A percentile compares a stretch with the other conserved stretches of the same genome.
Evolutionary conservation across 2,329 filamentous ascomycete genomes (phyloP).

Genomic region (Fusarium multiceps): DNA sequence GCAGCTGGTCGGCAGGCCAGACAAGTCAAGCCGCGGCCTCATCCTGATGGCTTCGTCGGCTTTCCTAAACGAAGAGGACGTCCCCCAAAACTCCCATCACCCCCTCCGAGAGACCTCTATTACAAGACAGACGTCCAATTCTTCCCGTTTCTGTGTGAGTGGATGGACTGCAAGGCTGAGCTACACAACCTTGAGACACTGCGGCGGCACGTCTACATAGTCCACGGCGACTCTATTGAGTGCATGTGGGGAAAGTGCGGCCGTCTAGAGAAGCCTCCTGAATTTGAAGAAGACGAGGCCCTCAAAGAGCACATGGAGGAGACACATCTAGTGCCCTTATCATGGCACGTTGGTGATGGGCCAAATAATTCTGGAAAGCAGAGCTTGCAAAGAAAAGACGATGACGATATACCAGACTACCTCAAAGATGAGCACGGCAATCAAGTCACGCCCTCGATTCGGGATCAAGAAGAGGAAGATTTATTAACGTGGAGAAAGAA

Average conservation of each 20-base stretch:
- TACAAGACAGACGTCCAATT: conserved; percentile 57
- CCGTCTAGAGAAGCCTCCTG: conserved; percentile 29
- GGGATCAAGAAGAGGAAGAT: conserved; percentile 63
- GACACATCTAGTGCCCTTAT: conserved; percentile 63
- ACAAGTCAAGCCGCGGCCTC: conserved; percentile 46
- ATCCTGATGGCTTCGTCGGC: conserved; percentile 39
- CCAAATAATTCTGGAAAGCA: conserved; percentile 55
- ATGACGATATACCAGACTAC: conserved; percentile 58
- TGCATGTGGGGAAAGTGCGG: conserved; percentile 52
- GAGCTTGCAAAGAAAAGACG: conserved; percentile 33
- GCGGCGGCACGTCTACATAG: conserved; percentile 61
- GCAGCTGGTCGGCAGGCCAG: conserved; percentile 40
- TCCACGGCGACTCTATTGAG: conserved; percentile 56
- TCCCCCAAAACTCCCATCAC: conserved; percentile 54
- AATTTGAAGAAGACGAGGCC: conserved; percentile 52
- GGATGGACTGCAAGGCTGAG: conserved; percentile 68
- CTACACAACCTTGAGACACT: conserved; percentile 72
- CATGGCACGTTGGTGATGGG: conserved; percentile 71
- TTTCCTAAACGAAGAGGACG: conserved; percentile 56
- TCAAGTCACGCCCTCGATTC: conserved; percentile 69
- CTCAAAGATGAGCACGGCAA: conserved; percentile 63
- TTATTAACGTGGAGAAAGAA: conserved; percentile 58
- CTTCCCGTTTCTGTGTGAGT: conserved; percentile 68
- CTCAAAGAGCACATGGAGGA: conserved; percentile 65
- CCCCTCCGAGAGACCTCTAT: conserved; percentile 57